Base-by-base conservation (phyloP, 2,329 filamentous ascomycete genomes). In the Alternaria metachromatica region DNA sequence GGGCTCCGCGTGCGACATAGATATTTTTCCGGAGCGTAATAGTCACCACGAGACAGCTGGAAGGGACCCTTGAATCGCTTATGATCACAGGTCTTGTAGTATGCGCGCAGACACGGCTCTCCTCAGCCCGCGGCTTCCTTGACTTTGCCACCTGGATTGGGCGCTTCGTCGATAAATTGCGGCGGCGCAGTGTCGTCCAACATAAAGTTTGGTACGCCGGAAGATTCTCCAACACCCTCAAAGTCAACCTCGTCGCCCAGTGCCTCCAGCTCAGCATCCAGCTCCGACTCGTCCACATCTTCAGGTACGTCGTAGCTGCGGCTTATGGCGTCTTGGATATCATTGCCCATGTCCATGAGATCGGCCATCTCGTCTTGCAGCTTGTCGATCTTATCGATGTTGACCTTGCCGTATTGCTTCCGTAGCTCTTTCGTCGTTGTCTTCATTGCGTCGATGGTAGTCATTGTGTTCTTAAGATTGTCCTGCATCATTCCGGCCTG, bases 361-460 rank as follows among this genome's bases (percentile, higher is more conserved):
- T 99, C 96, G 6, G 94, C 94, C 96, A 99, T 98, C 83, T 99
- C 95, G 79, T 99, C 96, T 87, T 99, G 95, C 86, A 99, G 88
- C 71, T 91, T 87, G 86, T 99, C 96, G 73, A 99, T 98, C 86
- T 97, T 94, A 82, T 98, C 96, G 58, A 99, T 91, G 76, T 99
- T 92, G 70, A 99, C 92, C 85, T 97, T 97, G 72, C 95, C 95
- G 78, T 98, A 98, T 85, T 98, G 95, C 80, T 93, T 92, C 78
- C 90, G 90, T 68, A 99, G 87, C 75, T 93, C 91, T 84, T 97
- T 97, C 75, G 96, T 97, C 23, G 95, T 97, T 2, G 92, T 94
- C 87, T 97, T 96, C 88, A 99, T 95, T 11, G 95, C 94, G 80
- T 98, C 95, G 48, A 98, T 94, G 26, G 96, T 97, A 18, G 94